A percentile compares a stretch with the other conserved stretches of the same genome.
These are phyloP conservation scores for Fusarium nodosum DNA, from an alignment of 2,329 filamentous ascomycete genomes.

Conservation along the genomic window DNA sequence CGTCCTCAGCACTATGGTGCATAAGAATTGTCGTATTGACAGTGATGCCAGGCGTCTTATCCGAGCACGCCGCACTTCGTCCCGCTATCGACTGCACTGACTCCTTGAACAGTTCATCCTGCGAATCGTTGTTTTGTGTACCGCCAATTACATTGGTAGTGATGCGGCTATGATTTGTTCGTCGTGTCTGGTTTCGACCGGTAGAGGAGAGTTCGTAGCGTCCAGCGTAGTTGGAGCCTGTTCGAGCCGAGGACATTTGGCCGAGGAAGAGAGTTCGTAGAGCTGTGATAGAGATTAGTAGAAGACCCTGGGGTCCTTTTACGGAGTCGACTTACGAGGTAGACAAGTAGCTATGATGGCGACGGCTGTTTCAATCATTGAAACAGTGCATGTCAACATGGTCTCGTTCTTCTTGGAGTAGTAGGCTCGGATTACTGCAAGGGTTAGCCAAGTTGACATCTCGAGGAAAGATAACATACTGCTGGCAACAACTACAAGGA, in stretches of 20 bases:
- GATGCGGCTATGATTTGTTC: slow-evolving; percentile 42
- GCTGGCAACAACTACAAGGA: slow-evolving; percentile 52
- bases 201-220: slow-evolving; percentile 44
- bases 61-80: not conserved
- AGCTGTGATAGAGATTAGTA: not conserved
- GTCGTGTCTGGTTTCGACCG: slow-evolving; percentile 33
- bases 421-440: slow-evolving; percentile 53
- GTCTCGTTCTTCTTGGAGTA: slow-evolving; percentile 54
- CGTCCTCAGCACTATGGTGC: slow-evolving; percentile 21
- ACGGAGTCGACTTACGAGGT: slow-evolving; percentile 44
- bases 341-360: slow-evolving; percentile 59
- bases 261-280: slow-evolving; percentile 43
- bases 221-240: slow-evolving; percentile 38
- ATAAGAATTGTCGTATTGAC: slow-evolving; percentile 43
- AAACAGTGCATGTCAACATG: slow-evolving; percentile 56
- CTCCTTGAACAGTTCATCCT: slow-evolving; percentile 45
- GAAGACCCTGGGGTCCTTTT: not conserved
- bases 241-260: slow-evolving; percentile 37
- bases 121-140: slow-evolving; percentile 44
- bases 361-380: slow-evolving; percentile 56
- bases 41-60: slow-evolving; percentile 36
- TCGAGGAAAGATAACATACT: slow-evolving; percentile 25
- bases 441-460: not conserved
- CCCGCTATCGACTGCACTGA: not conserved
- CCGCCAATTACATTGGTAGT: slow-evolving; percentile 44